Conservation (phyloP, 2,329 filamentous ascomycete species). For the Podosphaera fusca region DNA sequence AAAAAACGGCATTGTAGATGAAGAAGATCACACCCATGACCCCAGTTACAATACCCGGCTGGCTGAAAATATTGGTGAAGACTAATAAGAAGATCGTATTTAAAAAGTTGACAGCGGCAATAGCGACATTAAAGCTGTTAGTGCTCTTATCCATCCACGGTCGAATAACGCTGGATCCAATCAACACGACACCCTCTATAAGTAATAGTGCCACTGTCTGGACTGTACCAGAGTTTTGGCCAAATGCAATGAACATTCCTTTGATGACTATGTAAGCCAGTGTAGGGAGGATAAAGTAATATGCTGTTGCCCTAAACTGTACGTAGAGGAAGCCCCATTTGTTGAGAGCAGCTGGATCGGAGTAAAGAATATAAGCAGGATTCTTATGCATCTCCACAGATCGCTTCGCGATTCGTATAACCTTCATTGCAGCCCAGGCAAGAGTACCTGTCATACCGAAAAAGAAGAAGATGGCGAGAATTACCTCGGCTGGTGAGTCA, state of each 20-base stretch:
- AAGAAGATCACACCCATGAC: slow-evolving; percentile 80
- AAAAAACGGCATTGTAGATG: slow-evolving; percentile 64
- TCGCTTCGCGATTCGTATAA: slow-evolving; percentile 68
- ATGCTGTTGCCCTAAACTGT: slow-evolving; percentile 83
- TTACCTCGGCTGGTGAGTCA: slow-evolving; percentile 68
- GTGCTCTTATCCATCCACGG: slow-evolving; percentile 99
- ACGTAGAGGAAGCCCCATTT: slow-evolving; percentile 98
- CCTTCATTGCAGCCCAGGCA: slow-evolving; percentile 71
- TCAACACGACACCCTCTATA: slow-evolving; percentile 57
- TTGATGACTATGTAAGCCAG: slow-evolving; percentile 67
- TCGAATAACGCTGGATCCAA: slow-evolving; percentile 55
- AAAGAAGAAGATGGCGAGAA: slow-evolving; percentile 75
- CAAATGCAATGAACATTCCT: slow-evolving; percentile 68
- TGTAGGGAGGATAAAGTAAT: slow-evolving; percentile 76
- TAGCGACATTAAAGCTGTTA: slow-evolving; percentile 88
- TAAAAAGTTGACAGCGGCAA: slow-evolving; percentile 72
- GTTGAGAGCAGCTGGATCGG: slow-evolving; percentile 79
- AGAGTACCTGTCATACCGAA: slow-evolving; percentile 57
- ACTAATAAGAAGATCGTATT: slow-evolving; percentile 76
- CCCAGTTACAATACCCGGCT: slow-evolving; percentile 63
- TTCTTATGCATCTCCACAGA: slow-evolving; percentile 87
- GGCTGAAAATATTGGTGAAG: slow-evolving; percentile 69
- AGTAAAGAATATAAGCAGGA: slow-evolving; percentile 90
- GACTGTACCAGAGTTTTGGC: slow-evolving; percentile 43
- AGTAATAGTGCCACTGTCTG: slow-evolving; percentile 68